A percentile compares a stretch with the other conserved stretches of the same genome.
phyloP scores from a whole-genome alignment of 2,329 filamentous ascomycete species.

The Huntiella omanensis region DNA sequence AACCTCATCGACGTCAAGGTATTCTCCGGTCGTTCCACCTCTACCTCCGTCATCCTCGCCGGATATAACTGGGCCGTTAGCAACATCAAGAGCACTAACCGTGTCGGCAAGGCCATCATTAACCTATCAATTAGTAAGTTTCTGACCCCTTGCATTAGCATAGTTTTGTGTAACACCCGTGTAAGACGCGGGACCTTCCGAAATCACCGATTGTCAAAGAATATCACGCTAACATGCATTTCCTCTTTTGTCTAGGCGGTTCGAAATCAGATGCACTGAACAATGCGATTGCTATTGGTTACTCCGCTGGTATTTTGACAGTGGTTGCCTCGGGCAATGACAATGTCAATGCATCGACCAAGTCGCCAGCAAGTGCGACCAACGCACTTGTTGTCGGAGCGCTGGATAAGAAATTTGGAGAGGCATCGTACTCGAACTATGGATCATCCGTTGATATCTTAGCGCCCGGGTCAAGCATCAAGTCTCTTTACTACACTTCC shows the following conservation, averaged over 20 bases:
- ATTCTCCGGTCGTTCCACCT: constrained; percentile 16
- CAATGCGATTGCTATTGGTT: constrained; percentile 27
- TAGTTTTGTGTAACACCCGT: constrained; percentile 7
- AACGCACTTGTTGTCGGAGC: constrained; percentile 16
- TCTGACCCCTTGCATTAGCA: constrained; percentile 2
- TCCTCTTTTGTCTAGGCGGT: constrained; percentile 17
- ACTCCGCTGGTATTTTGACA: constrained; percentile 20
- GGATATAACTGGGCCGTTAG: constrained; percentile 20
- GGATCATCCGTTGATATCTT: constrained; percentile 25
- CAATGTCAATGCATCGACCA: constrained; percentile 5
- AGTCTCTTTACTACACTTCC: constrained; percentile 17
- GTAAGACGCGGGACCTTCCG: no score
- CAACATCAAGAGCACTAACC: constrained; percentile 16
- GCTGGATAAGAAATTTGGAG: constrained; percentile 14
- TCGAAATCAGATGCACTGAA: constrained; percentile 27
- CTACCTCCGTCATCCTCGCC: constrained; percentile 17
- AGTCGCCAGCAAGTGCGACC: constrained; percentile 14
- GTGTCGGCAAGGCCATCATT: constrained; percentile 20
- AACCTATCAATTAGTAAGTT: constrained; percentile 24
- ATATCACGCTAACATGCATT: not conserved
- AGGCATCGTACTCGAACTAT: constrained; percentile 26
- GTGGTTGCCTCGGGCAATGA: constrained; percentile 19
- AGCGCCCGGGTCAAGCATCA: constrained; percentile 23
- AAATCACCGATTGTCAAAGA: no score
- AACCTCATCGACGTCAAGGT: constrained; percentile 28